Evolutionary conservation across 2,329 filamentous ascomycete genomes (phyloP).

Genomic region (Hypomyces perniciosus): DNA sequence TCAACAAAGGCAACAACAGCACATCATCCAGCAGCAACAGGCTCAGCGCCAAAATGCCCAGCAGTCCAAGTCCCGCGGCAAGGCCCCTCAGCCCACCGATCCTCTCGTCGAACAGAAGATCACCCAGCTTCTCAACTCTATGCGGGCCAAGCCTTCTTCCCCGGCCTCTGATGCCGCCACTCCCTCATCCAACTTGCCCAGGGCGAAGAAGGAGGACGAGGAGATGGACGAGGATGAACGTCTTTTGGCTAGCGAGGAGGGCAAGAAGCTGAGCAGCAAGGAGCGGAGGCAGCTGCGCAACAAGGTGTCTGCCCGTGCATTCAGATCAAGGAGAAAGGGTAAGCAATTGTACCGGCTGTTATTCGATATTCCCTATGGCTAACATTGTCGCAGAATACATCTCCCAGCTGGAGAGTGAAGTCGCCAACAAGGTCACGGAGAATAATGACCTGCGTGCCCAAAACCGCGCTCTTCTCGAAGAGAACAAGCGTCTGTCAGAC

Average conservation of each 20-base stretch:
- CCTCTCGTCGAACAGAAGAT: conserved; percentile 87
- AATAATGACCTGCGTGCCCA: conserved; percentile 72
- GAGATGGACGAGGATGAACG: conserved; percentile 99
- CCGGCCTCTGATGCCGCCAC: conserved; percentile 40
- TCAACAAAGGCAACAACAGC: conserved; percentile 62
- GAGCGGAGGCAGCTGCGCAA: conserved; percentile 95
- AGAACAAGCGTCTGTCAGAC: conserved; percentile 75
- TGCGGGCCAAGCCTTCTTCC: conserved; percentile 66
- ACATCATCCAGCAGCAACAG: conserved; percentile 44
- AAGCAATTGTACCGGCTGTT: conserved; percentile 30
- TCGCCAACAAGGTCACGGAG: conserved; percentile 77
- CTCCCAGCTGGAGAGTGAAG: conserved; percentile 83
- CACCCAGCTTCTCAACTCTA: conserved; percentile 83
- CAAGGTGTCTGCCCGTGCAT: conserved; percentile 96
- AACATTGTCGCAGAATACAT: conserved; percentile 72
- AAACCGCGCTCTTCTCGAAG: conserved; percentile 75
- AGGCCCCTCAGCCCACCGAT: conserved; percentile 51
- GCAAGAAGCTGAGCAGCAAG: conserved; percentile 98
- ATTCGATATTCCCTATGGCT: conserved; percentile 11
- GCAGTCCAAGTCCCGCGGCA: conserved; percentile 39
- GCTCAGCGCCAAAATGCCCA: conserved; percentile 44
- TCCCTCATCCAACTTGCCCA: conserved; percentile 61
- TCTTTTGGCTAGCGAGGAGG: conserved; percentile 89
- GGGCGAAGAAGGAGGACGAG: conserved; percentile 86
- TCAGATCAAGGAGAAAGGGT: conserved; percentile 98